Percentiles rank a stretch among this genome's conserved stretches.
These are phyloP conservation scores for Ascochyta koolunga DNA, from an alignment of 2,329 filamentous ascomycete genomes.

Conservation along the genomic window DNA sequence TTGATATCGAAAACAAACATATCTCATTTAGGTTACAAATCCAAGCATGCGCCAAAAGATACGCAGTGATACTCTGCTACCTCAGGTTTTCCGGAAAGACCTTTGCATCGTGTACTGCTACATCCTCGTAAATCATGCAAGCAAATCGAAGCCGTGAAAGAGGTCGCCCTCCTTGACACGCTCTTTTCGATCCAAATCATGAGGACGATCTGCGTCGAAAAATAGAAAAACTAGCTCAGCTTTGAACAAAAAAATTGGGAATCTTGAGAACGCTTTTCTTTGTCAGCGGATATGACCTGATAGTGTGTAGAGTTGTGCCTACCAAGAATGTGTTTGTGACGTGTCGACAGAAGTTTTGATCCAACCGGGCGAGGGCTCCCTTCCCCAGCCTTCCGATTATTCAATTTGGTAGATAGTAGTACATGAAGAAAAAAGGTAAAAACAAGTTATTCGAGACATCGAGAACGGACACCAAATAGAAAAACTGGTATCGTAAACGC, in stretches of 20 bases:
- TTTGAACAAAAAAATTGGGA: background rate
- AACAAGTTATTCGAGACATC: slow-evolving; percentile 9
- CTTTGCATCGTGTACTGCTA: slow-evolving; percentile 2
- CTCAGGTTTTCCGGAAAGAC: background rate
- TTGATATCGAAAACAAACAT: background rate
- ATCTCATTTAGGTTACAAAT: slow-evolving; percentile 3
- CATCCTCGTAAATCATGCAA: slow-evolving; percentile 9
- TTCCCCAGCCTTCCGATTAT: slow-evolving; percentile 7
- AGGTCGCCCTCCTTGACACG: background rate
- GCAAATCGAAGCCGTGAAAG: background rate
- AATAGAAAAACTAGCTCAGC: background rate
- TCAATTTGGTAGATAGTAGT: slow-evolving; percentile 28
- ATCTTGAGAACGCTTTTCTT: background rate
- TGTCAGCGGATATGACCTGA: background rate
- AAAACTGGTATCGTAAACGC: slow-evolving; percentile 45
- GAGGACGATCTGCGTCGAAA: background rate
- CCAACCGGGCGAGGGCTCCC: background rate
- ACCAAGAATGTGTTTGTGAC: slow-evolving; percentile 1
- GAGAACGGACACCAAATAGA: slow-evolving; percentile 17
- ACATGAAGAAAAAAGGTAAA: slow-evolving; percentile 16
- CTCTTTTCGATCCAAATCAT: background rate
- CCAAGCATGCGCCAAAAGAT: background rate
- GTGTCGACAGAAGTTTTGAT: slow-evolving; percentile 6
- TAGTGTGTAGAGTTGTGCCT: background rate
- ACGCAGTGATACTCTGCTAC: background rate